Conservation (phyloP, 2,329 filamentous ascomycete genomes). For the Penicillium crustosum region DNA sequence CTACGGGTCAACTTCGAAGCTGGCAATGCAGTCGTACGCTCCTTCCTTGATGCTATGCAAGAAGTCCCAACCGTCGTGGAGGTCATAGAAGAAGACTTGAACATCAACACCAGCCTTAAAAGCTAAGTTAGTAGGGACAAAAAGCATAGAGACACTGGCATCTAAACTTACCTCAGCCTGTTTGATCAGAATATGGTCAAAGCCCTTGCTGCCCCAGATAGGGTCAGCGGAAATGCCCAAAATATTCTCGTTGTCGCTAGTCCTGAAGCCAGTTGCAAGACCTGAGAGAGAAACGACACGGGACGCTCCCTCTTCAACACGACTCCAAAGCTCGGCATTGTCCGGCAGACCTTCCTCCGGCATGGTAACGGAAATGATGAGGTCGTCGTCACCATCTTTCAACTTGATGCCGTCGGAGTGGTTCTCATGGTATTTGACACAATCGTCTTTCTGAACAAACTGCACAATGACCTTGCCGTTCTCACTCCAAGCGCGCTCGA, state of each 20-base stretch:
- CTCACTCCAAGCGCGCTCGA: conserved; percentile 35
- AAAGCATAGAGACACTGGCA: neutral
- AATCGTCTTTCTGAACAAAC: conserved; percentile 38
- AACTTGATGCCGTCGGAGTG: conserved; percentile 39
- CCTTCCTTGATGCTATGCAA: conserved; percentile 3
- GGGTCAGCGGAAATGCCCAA: neutral
- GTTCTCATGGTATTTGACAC: conserved; percentile 37
- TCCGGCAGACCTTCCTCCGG: conserved; percentile 34
- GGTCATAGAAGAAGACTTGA: conserved; percentile 13
- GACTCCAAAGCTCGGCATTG: conserved; percentile 16
- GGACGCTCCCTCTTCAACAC: neutral
- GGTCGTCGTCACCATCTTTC: conserved; percentile 30
- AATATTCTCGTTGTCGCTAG: neutral
- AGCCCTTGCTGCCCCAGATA: neutral
- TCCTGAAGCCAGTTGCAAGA: neutral
- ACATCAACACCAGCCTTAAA: conserved; percentile 1
- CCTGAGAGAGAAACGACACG: conserved; percentile 6
- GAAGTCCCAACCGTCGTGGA: conserved; percentile 10
- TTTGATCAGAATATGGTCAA: conserved; percentile 4
- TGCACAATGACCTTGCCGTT: conserved; percentile 34
- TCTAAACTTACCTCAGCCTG: conserved; percentile 3
- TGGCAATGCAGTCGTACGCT: conserved; percentile 2
- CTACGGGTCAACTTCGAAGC: conserved; percentile 18
- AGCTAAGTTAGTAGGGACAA: neutral
- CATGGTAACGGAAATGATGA: conserved; percentile 39